Evolutionary conservation across 1,139 yeast genomes (phyloP).

Genomic region (Geotrichum klebahnii): DNA sequence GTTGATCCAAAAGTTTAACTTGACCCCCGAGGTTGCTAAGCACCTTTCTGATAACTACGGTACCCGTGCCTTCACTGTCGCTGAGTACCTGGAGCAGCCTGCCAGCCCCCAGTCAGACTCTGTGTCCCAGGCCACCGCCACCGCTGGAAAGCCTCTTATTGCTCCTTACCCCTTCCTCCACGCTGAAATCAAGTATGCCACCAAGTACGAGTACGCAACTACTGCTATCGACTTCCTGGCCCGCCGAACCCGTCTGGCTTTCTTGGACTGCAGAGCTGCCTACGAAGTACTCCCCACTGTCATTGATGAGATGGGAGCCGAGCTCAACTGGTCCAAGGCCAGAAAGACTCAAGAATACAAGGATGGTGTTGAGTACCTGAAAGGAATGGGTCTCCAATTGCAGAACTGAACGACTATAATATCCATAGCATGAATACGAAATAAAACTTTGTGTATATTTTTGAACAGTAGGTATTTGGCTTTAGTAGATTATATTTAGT

Average conservation of each 20-base stretch:
- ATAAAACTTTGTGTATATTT: background rate
- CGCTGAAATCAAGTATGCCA: constrained; percentile 82
- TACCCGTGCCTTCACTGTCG: constrained; percentile 67
- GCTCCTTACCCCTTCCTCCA: constrained; percentile 84
- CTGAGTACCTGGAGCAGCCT: constrained; percentile 48
- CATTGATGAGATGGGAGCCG: constrained; percentile 77
- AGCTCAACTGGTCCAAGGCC: constrained; percentile 65
- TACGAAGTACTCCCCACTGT: constrained; percentile 77
- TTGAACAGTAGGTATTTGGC: too few relatives aligned
- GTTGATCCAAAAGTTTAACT: constrained; percentile 71
- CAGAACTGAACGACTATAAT: background rate
- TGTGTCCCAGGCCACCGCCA: constrained; percentile 38
- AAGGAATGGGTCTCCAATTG: constrained; percentile 41
- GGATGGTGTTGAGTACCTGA: constrained; percentile 39
- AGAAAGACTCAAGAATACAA: constrained; percentile 53
- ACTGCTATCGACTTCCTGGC: constrained; percentile 88
- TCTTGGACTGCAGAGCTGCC: constrained; percentile 85
- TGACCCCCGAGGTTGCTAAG: constrained; percentile 72
- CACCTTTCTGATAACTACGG: constrained; percentile 88
- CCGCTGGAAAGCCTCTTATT: constrained; percentile 40
- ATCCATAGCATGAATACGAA: background rate
- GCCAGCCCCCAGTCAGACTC: constrained; percentile 27
- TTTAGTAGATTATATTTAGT: too few relatives aligned
- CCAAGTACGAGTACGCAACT: constrained; percentile 79
- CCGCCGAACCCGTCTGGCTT: constrained; percentile 90